Base-by-base conservation (phyloP, 345 rosid genomes). In the Toxicodendron radicans region DNA sequence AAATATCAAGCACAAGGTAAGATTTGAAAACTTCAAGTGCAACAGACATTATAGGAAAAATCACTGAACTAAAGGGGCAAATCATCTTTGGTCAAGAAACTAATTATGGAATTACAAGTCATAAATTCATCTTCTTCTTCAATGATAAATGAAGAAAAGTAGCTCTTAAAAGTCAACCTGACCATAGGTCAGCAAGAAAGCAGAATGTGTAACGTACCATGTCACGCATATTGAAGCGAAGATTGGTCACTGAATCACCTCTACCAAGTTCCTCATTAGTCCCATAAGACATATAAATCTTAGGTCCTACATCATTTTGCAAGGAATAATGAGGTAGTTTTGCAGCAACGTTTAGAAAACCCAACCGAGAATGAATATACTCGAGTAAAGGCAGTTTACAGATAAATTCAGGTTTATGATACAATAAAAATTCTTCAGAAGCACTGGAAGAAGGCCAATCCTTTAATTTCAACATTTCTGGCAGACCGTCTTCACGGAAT, bases 371-470 rank as follows among this genome's bases (percentile, higher is more conserved):
- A 82, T 96, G 97, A 46, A 90, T 90, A 84, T 86, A 93, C 86
- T 93, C 97, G n/a, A 90, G 95, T 58, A 93, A 79, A n/a, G 98
- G 99, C 81, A 96, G 81, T 84, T 87, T 87, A 84, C 85, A 87
- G 71, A 96, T 85, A 78, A 90, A 93, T 68, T 96, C 99, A 53
- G 97, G 91, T 79, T 93, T 87, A 74, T 89, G 97, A 81, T 90
- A 88, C 82, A 88, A 79, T 74, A 96, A 80, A 76, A 96, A 91
- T 82, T 93, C 99, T 80, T 96, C 99, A 4, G 94, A 87, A 68
- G 95, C 92, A 85, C 88, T 85, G 6, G 98, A 92, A 51, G 95
- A 87, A 73, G 99, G 98, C 98, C 99, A 96, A 72, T 96, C 97
- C 78, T 95, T 90, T 85, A 95, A 83, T 85, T 89, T 90, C 87